Evolutionary conservation across 345 rosid genomes (phyloP).

Genomic region (Alliaria petiolata): DNA sequence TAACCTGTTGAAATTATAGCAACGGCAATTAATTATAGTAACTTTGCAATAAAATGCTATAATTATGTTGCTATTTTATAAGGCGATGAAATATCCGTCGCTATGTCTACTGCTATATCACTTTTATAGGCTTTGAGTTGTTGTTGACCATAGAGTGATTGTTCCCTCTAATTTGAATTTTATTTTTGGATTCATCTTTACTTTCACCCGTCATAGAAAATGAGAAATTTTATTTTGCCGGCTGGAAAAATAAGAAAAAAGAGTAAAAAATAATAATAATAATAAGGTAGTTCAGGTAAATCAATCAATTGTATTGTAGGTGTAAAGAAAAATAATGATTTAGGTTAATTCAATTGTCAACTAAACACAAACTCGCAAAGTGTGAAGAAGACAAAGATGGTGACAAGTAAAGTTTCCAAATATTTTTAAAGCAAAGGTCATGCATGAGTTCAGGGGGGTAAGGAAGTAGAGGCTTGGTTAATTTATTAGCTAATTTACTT

Average conservation of each 20-base stretch:
- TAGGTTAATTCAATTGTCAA: conserved; percentile 26
- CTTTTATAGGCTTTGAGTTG: too few relatives aligned
- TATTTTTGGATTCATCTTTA: too few relatives aligned
- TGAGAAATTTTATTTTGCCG: too few relatives aligned
- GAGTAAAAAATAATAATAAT: neutral
- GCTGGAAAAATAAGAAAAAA: neutral
- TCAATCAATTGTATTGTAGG: neutral
- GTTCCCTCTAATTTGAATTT: too few relatives aligned
- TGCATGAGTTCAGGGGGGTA: conserved; percentile 41
- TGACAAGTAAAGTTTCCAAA: conserved; percentile 32
- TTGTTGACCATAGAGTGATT: too few relatives aligned
- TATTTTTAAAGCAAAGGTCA: conserved; percentile 29
- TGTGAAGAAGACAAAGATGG: conserved; percentile 31
- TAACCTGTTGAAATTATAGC: too few relatives aligned
- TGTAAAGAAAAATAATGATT: neutral
- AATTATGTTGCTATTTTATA: neutral
- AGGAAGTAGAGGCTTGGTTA: conserved; percentile 20
- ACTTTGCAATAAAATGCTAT: too few relatives aligned
- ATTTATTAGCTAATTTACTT: neutral
- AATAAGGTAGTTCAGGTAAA: conserved; percentile 12
- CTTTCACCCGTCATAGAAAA: too few relatives aligned
- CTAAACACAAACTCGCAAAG: conserved; percentile 25
- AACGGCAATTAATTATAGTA: too few relatives aligned
- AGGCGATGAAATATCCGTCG: neutral
- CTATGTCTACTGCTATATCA: too few relatives aligned